Evolutionary conservation across 2,329 filamentous ascomycete genomes (phyloP), one percentile per base, ranked within the genome.

Genomic region (Cercospora beticola): DNA sequence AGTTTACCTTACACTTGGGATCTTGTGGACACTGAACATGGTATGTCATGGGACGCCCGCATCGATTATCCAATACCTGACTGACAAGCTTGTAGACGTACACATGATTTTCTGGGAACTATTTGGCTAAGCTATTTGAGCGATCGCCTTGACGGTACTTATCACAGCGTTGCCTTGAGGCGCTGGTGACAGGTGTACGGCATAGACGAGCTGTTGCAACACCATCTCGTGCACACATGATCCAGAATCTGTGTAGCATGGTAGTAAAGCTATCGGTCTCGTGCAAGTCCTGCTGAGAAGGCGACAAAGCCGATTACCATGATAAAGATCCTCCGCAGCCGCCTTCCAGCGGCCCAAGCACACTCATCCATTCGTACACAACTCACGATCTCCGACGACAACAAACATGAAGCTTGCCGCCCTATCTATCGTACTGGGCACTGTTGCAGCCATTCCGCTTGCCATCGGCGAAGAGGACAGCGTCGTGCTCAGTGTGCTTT

Each of bases 21-120:
- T 64, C 8, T 59, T 72, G 63, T 73, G 71, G 71, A 28, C 66
- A 21, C 56, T 73, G 49, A 73, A 73, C 16, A 31, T 73, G 67
- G 71, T 73, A 49, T 65, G 71, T 36, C 56, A 28, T 64, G 57
- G 5, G 18, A 21, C 26, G n/a, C 12, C 46, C 6, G 43, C n/a
- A 8, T 16, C 16, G 7, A 21, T 28, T 30, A 46, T 14, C 12
- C 8, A n/a, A 12, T 21, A 16, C 36, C 8, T 12, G 16, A 28
- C 36, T 68, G 46, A 62, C 49, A 33, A 30, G 9, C 28, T 10
- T 23, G 31, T 56, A 68, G 62, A 60, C 65, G 36, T 67, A 67
- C 52, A 64, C 43, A 16, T 67, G 61, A 46, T 31, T 0, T 4
- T 18, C 14, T 21, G 28, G 33, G 31, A 21, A 14, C 5, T 12